A percentile compares a stretch with the other conserved stretches of the same genome.
These are phyloP conservation scores for Ampelomyces quisqualis DNA, from an alignment of 2,329 filamentous ascomycete genomes.

Conservation along the genomic window DNA sequence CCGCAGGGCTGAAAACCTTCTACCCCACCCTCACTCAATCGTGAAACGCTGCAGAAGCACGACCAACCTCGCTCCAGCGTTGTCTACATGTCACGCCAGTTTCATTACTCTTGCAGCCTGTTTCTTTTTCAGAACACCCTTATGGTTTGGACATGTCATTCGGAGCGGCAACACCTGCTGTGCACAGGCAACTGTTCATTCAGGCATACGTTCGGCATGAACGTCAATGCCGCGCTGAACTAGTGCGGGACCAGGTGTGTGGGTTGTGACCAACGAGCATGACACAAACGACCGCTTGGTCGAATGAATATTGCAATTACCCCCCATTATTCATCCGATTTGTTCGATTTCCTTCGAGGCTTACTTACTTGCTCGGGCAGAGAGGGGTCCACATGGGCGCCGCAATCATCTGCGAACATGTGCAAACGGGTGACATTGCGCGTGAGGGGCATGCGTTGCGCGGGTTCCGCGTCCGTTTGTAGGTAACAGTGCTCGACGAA, in stretches of 20 bases:
- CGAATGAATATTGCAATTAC: slow-evolving; percentile 1
- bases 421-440: slow-evolving; percentile 22
- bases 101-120: slow-evolving; percentile 9
- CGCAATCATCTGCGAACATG: slow-evolving; percentile 29
- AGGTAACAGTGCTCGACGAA: slow-evolving; percentile 10
- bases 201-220: slow-evolving; percentile 24
- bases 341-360: slow-evolving; percentile 2
- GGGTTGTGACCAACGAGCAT: slow-evolving; percentile 13
- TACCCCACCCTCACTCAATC: slow-evolving; percentile 1
- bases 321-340: slow-evolving; percentile 10
- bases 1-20: slow-evolving; percentile 13
- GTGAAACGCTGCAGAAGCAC: slow-evolving; percentile 9
- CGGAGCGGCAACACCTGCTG: slow-evolving; percentile 11
- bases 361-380: slow-evolving; percentile 6
- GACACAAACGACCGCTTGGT: slow-evolving; percentile 13
- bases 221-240: slow-evolving; percentile 14
- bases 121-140: slow-evolving; percentile 18
- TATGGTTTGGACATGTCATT: slow-evolving; percentile 8
- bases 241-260: slow-evolving; percentile 13
- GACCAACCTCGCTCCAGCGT: slow-evolving; percentile 9
- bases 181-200: slow-evolving; percentile 11
- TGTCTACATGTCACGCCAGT: slow-evolving; percentile 2
- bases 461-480: slow-evolving; percentile 2
- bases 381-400: slow-evolving; percentile 11
- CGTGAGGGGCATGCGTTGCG: slow-evolving; percentile 11